Percentiles rank a stretch among this genome's conserved stretches.
phyloP scores from a whole-genome alignment of 192 early-diverging fungal species.

The Rhizoclosmatium globosum region DNA sequence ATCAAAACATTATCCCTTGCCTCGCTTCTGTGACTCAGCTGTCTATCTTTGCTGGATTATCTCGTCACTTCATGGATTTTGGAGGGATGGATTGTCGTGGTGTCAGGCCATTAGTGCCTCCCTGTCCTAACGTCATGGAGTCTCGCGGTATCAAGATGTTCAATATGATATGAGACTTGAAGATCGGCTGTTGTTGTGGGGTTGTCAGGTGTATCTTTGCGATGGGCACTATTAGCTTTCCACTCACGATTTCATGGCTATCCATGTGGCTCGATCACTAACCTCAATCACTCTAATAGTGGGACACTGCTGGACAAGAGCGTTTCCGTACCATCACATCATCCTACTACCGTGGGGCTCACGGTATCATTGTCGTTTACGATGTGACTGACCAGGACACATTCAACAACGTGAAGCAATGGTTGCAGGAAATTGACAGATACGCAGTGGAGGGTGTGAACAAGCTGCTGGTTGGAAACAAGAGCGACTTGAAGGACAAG shows the following conservation, averaged over 20 bases:
- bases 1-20: neutral
- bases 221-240: too few relatives aligned
- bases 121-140: too few relatives aligned
- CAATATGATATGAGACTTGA: too few relatives aligned
- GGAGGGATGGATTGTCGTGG: too few relatives aligned
- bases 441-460: slow-evolving; percentile 98
- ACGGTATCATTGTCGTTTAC: slow-evolving; percentile 99
- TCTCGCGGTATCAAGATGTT: too few relatives aligned
- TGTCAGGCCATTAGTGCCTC: too few relatives aligned
- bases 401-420: slow-evolving; percentile 96
- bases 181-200: too few relatives aligned
- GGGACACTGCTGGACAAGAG: slow-evolving; percentile 99
- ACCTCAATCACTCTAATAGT: slow-evolving; percentile 55
- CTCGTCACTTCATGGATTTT: too few relatives aligned
- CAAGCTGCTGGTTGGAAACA: slow-evolving; percentile 98
- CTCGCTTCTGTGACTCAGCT: neutral
- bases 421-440: slow-evolving; percentile 98
- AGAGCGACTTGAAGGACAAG: slow-evolving; percentile 93
- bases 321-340: slow-evolving; percentile 99
- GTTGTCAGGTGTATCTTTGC: too few relatives aligned
- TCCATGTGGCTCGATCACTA: too few relatives aligned
- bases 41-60: neutral
- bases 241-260: too few relatives aligned
- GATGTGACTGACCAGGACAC: slow-evolving; percentile 97
- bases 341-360: slow-evolving; percentile 96